These are phyloP conservation scores for Fusarium multiceps DNA, from an alignment of 2,329 filamentous ascomycete genomes.

Conservation along the genomic window DNA sequence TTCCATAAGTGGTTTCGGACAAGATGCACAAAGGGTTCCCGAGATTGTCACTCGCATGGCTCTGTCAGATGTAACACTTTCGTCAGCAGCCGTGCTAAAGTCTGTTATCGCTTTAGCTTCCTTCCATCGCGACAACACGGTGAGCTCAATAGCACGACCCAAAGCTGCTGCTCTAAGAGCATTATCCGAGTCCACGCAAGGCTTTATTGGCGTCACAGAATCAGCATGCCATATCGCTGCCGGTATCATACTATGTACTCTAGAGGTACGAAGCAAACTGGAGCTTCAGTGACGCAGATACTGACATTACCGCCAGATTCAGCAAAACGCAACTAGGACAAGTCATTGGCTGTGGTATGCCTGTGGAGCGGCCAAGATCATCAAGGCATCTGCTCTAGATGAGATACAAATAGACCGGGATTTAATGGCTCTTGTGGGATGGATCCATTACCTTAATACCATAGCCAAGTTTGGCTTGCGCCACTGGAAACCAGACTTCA, in stretches of 20 bases:
- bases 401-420: slow-evolving; percentile 2
- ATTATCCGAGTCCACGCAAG: slow-evolving; percentile 9
- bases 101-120: slow-evolving; percentile 30
- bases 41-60: slow-evolving; percentile 33
- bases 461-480: slow-evolving; percentile 31
- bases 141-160: neutral
- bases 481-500: slow-evolving; percentile 33
- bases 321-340: slow-evolving; percentile 27
- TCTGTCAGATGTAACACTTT: slow-evolving; percentile 1
- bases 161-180: slow-evolving; percentile 30
- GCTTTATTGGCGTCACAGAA: neutral
- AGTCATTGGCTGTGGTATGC: slow-evolving; percentile 37
- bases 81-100: slow-evolving; percentile 27
- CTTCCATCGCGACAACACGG: neutral
- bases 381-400: slow-evolving; percentile 20
- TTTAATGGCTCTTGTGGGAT: slow-evolving; percentile 18
- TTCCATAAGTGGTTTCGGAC: slow-evolving; percentile 29
- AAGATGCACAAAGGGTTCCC: slow-evolving; percentile 17
- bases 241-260: slow-evolving; percentile 31
- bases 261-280: slow-evolving; percentile 8
- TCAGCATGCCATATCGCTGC: slow-evolving; percentile 37
- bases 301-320: slow-evolving; percentile 4
- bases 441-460: slow-evolving; percentile 34
- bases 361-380: slow-evolving; percentile 31
- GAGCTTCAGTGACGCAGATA: rapidly evolving